A percentile compares a stretch with the other conserved stretches of the same genome.
Evolutionary conservation across 495 filamentous ascomycete genomes (phyloP).

Genomic region (Aspergillus avenaceus): DNA sequence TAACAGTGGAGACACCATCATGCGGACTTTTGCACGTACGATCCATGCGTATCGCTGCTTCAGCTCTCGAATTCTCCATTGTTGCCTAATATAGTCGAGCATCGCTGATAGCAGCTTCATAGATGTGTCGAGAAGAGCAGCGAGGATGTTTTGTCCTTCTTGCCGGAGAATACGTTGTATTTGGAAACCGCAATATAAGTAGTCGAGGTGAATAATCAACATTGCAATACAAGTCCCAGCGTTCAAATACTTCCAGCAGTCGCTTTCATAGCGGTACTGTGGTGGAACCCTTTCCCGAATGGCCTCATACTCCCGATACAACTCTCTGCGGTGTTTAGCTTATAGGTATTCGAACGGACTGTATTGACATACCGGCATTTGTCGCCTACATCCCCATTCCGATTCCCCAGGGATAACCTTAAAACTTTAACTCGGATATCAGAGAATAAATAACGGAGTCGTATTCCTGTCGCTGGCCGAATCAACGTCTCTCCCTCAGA

Average conservation of each 20-base stretch:
- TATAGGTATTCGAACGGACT: neutral
- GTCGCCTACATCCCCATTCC: neutral
- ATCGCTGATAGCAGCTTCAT: neutral
- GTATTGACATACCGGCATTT: neutral
- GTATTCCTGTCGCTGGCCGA: neutral
- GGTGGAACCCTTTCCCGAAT: neutral
- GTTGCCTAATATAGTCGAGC: neutral
- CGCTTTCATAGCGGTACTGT: constrained; percentile 1
- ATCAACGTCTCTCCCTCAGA: neutral
- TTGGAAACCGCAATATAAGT: constrained; percentile 2
- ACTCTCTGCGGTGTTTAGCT: neutral
- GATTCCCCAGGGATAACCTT: neutral
- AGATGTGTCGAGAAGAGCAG: neutral
- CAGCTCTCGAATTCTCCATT: neutral
- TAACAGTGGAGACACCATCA: neutral
- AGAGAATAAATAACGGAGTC: constrained; percentile 1
- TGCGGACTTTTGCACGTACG: neutral
- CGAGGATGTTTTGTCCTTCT: neutral
- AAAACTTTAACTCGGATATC: constrained; percentile 1
- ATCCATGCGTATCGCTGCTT: neutral
- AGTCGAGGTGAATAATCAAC: neutral
- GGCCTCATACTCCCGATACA: neutral
- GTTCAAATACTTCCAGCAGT: neutral
- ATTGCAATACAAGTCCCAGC: neutral
- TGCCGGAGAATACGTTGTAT: constrained; percentile 1